Evolutionary conservation across 306 rosid species (phyloP).

Genomic region (Luffa acutangula): DNA sequence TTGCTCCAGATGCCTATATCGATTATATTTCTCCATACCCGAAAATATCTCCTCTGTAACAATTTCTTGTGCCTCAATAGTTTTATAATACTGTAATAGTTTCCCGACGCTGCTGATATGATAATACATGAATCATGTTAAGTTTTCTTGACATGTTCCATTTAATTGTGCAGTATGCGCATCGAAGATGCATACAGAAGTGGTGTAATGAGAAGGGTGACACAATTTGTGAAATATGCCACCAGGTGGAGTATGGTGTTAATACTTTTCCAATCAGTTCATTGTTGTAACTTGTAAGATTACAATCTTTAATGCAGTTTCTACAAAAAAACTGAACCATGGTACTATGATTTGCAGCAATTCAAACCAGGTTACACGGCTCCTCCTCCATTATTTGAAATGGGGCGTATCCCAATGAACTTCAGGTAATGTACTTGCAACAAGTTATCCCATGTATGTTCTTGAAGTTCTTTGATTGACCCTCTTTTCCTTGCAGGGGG

Average conservation of each 20-base stretch:
- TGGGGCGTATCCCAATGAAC: constrained; percentile 88
- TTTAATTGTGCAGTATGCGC: constrained; percentile 69
- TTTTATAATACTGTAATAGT: background rate
- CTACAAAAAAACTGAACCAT: background rate
- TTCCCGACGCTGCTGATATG: background rate
- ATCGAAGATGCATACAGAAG: constrained; percentile 77
- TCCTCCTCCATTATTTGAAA: constrained; percentile 75
- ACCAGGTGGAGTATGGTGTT: constrained; percentile 45
- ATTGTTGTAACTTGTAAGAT: background rate
- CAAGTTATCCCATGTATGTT: background rate
- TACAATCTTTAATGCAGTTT: background rate
- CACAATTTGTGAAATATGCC: constrained; percentile 91
- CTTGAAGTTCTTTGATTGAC: background rate
- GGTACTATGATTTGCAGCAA: constrained; percentile 37
- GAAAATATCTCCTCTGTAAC: background rate
- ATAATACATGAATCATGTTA: background rate
- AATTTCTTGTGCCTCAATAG: background rate
- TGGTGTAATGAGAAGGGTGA: constrained; percentile 99
- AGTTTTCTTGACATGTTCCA: background rate
- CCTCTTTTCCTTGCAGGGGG: constrained; percentile 47
- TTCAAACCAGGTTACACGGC: constrained; percentile 86
- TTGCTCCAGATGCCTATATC: background rate
- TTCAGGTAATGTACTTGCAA: constrained; percentile 52
- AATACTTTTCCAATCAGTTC: background rate
- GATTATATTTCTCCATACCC: background rate